Percentiles rank a stretch among this genome's conserved stretches.
These are phyloP conservation scores for Trichosporon ovoides DNA, from an alignment of 1,284 basidiomycete genomes.

Conservation along the genomic window DNA sequence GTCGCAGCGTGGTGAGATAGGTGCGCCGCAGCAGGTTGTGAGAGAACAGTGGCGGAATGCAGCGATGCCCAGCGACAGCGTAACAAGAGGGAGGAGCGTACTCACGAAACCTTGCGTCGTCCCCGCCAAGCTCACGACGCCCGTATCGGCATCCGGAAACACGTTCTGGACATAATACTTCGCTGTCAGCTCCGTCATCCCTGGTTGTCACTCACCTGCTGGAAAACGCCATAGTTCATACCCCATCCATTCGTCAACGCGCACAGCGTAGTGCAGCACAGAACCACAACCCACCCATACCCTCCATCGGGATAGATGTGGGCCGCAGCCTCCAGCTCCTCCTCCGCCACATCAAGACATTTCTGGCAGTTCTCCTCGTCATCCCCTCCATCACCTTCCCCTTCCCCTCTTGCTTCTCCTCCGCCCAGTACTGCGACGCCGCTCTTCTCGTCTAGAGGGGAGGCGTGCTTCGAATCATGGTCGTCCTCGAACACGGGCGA, in stretches of 20 bases:
- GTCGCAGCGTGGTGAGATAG: too few species aligned
- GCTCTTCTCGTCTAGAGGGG: conserved; percentile 2
- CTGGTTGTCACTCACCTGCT: conserved; percentile 25
- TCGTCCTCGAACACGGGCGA: conserved; percentile 6
- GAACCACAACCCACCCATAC: conserved; percentile 40
- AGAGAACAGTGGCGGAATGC: too few species aligned
- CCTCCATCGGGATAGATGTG: conserved; percentile 47
- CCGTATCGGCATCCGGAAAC: conserved; percentile 18
- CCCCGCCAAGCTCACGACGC: conserved; percentile 22
- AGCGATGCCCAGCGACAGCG: too few species aligned
- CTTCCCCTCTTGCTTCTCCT: background rate
- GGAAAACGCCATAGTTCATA: conserved; percentile 36
- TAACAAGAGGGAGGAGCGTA: too few species aligned
- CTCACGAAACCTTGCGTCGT: conserved; percentile 13
- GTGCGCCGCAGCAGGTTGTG: too few species aligned
- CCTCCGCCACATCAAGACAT: background rate
- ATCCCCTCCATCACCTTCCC: background rate
- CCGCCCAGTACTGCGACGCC: background rate
- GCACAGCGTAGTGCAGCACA: conserved; percentile 29
- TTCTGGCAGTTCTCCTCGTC: background rate
- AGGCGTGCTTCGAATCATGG: too few species aligned
- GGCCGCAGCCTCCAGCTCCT: background rate
- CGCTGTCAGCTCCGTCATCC: conserved; percentile 9
- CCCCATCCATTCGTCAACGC: conserved; percentile 30
- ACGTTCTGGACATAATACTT: conserved; percentile 28